A percentile compares a stretch with the other conserved stretches of the same genome.
These are phyloP conservation scores for Torulaspora microellipsoides DNA, from an alignment of 805 yeast genomes.

Conservation along the genomic window DNA sequence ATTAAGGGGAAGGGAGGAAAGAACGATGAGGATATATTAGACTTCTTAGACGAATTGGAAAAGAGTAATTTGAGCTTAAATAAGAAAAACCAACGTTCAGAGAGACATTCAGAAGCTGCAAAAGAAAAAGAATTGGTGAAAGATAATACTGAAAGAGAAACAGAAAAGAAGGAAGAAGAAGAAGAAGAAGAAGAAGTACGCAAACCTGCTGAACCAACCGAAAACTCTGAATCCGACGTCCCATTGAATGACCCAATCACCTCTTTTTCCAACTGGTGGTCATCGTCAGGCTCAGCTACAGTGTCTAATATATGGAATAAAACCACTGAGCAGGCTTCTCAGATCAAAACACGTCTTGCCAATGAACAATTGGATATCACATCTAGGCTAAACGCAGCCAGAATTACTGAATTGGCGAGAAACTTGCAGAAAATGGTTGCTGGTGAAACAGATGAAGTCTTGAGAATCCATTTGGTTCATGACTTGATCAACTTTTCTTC, in stretches of 20 bases:
- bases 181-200: conserved; percentile 18
- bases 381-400: conserved; percentile 23
- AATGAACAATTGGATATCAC: conserved; percentile 35
- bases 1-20: conserved; percentile 26
- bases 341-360: conserved; percentile 36
- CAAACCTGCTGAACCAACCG: conserved; percentile 18
- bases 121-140: conserved; percentile 14
- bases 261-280: conserved; percentile 72
- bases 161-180: conserved; percentile 19
- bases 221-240: conserved; percentile 23
- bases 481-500: conserved; percentile 54
- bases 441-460: conserved; percentile 47
- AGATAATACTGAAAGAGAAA: conserved; percentile 12
- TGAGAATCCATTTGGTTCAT: conserved; percentile 61
- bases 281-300: conserved; percentile 58
- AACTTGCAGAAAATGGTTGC: conserved; percentile 32
- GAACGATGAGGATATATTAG: conserved; percentile 39
- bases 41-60: conserved; percentile 61
- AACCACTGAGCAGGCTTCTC: conserved; percentile 46
- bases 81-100: conserved; percentile 13
- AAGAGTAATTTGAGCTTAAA: conserved; percentile 47
- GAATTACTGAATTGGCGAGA: conserved; percentile 32
- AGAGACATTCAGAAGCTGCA: conserved; percentile 11
- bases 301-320: conserved; percentile 64
- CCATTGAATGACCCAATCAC: conserved; percentile 55